Conservation (phyloP, 2,329 filamentous ascomycete genomes). For the Conoideocrella luteorostrata region DNA sequence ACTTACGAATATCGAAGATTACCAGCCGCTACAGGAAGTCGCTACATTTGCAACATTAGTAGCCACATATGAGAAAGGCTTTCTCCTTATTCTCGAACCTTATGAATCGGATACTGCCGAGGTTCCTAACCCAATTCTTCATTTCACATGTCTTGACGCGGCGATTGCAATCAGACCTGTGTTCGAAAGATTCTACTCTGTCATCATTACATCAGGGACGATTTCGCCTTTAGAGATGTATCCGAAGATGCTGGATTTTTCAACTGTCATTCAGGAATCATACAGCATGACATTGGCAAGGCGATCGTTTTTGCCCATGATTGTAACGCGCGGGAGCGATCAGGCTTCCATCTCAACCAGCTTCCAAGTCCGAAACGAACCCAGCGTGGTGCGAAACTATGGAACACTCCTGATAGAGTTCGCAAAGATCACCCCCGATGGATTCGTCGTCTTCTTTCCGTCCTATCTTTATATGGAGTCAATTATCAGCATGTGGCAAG, state of each 20-base stretch:
- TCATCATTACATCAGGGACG: slow-evolving; percentile 97
- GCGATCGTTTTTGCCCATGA: slow-evolving; percentile 94
- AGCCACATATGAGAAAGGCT: slow-evolving; percentile 94
- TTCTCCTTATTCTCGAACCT: slow-evolving; percentile 91
- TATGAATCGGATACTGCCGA: slow-evolving; percentile 94
- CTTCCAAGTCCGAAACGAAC: slow-evolving; percentile 93
- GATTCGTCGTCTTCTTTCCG: slow-evolving; percentile 98
- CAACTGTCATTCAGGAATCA: slow-evolving; percentile 89
- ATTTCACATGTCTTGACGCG: slow-evolving; percentile 93
- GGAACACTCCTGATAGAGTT: slow-evolving; percentile 92
- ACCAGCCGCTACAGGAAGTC: slow-evolving; percentile 92
- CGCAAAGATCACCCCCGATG: slow-evolving; percentile 90
- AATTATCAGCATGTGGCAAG: slow-evolving; percentile 98
- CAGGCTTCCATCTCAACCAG: slow-evolving; percentile 88
- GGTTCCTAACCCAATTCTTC: slow-evolving; percentile 92
- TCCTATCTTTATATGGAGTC: slow-evolving; percentile 99
- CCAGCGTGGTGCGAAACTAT: slow-evolving; percentile 94
- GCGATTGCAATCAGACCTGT: slow-evolving; percentile 97
- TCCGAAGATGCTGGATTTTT: slow-evolving; percentile 94
- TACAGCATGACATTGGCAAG: slow-evolving; percentile 95
- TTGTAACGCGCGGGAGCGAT: slow-evolving; percentile 90
- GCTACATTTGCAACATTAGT: slow-evolving; percentile 95
- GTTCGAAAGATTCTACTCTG: slow-evolving; percentile 94
- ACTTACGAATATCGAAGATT: slow-evolving; percentile 96
- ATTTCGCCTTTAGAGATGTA: slow-evolving; percentile 98